A percentile compares a stretch with the other conserved stretches of the same genome.
These are phyloP conservation scores for Aureobasidium sp. DNA, from an alignment of 2,329 filamentous ascomycete species.

Conservation along the genomic window DNA sequence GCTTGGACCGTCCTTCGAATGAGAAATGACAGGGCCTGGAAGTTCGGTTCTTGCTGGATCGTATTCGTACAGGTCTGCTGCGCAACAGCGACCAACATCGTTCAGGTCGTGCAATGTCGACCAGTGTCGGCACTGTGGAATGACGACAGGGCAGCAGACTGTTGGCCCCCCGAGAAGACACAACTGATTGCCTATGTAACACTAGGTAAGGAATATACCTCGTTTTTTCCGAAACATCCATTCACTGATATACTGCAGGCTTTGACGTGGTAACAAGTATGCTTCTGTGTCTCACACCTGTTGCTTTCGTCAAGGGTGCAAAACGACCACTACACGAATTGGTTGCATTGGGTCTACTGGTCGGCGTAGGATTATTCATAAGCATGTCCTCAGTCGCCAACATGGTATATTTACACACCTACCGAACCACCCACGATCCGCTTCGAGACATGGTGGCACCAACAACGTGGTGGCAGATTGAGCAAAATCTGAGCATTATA, in stretches of 20 bases:
- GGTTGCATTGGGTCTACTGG: neutral
- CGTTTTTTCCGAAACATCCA: neutral
- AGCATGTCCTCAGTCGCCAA: conserved; percentile 8
- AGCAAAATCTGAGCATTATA: conserved; percentile 10
- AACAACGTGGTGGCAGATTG: conserved; percentile 7
- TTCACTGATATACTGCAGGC: neutral
- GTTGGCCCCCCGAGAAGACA: neutral
- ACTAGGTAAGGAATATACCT: neutral
- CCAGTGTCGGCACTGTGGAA: conserved; percentile 5
- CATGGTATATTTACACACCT: conserved; percentile 3
- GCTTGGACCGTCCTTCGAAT: neutral
- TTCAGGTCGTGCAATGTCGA: conserved; percentile 3
- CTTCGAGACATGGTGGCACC: conserved; percentile 5
- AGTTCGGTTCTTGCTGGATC: conserved; percentile 1
- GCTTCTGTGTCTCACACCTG: neutral
- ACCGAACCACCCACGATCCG: neutral
- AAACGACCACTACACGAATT: conserved; percentile 4
- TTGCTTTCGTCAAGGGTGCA: neutral
- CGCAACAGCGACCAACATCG: neutral
- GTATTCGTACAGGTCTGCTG: neutral
- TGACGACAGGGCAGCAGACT: neutral
- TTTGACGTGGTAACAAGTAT: neutral
- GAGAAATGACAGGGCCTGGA: neutral
- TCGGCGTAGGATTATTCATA: neutral
- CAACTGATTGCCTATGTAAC: neutral